These are phyloP conservation scores for Neofusicoccum sp. DNA, from an alignment of 2,329 filamentous ascomycete genomes.

Conservation along the genomic window DNA sequence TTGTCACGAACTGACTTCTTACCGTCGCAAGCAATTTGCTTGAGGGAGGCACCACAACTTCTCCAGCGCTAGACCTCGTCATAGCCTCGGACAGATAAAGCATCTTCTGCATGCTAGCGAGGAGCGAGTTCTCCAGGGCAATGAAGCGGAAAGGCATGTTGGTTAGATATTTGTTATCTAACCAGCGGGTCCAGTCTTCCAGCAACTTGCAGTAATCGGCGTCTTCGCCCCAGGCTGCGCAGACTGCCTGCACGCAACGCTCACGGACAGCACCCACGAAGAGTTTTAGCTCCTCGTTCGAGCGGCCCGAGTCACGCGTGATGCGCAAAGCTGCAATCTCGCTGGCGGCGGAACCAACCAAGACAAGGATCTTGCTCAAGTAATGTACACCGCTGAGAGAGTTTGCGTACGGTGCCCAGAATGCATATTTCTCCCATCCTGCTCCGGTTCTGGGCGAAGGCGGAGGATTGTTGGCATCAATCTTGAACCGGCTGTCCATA, in stretches of 20 bases:
- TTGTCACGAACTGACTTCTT: slow-evolving; percentile 86
- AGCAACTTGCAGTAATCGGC: slow-evolving; percentile 88
- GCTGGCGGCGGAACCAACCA: slow-evolving; percentile 82
- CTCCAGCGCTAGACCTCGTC: slow-evolving; percentile 68
- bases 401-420: slow-evolving; percentile 93
- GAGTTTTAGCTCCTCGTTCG: slow-evolving; percentile 69
- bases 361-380: slow-evolving; percentile 73
- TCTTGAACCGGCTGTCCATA: slow-evolving; percentile 70
- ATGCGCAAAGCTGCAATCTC: slow-evolving; percentile 78
- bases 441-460: slow-evolving; percentile 74
- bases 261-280: slow-evolving; percentile 80
- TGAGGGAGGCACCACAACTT: slow-evolving; percentile 82
- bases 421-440: slow-evolving; percentile 89
- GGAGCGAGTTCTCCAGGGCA: slow-evolving; percentile 77
- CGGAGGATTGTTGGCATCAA: slow-evolving; percentile 76
- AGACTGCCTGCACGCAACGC: slow-evolving; percentile 79
- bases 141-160: slow-evolving; percentile 86
- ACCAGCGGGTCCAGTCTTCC: slow-evolving; percentile 87
- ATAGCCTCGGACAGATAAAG: slow-evolving; percentile 87
- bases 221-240: slow-evolving; percentile 88
- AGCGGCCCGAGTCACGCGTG: slow-evolving; percentile 55
- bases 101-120: slow-evolving; percentile 90
- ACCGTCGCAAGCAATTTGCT: slow-evolving; percentile 89
- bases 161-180: slow-evolving; percentile 81
- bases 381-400: slow-evolving; percentile 91